Base-by-base conservation (phyloP, 1,284 basidiomycete species). In the Ustilago nuda region DNA sequence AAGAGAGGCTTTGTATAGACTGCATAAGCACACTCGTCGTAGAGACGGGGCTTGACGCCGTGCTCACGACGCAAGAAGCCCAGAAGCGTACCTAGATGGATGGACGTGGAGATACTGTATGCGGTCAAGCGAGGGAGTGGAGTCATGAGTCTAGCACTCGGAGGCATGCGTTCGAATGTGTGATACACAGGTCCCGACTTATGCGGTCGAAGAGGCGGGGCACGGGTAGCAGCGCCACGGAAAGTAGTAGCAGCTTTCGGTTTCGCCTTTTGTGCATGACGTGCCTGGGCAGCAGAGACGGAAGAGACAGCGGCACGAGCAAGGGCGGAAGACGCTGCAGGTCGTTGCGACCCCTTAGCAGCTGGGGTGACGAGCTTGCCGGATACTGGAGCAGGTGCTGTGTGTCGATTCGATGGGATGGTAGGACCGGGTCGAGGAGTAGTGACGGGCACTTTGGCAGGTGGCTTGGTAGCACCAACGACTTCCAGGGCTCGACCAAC, bases 1-100 rank as follows among this genome's bases (percentile, higher is more conserved):
- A 98, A 89, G 0, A 98, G 88, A 0, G 95, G 95, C 1, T 96
- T 89, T 83, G 94, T 93, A 82, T 98, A 98, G 87, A 95, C 93
- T 56, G 92, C 93, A 87, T 95, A 98, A 73, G 94, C 88, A 3
- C 94, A 95, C 86, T 98, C 95, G 84, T 98, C 95, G 82, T 94
- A 98, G 1, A 94, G 90, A 63, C 95, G 89, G 0, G 95, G 94
- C 1, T 90, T 89, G 11, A 96, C 94, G 60, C 95, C 95, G 84
- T 98, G 95, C 84, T 98, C 95, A 60, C 95, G 88, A 86, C 95
- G 95, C 84, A 97, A 85, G 82, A 95, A 97, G 7, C 81, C 84
- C 12, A 84, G 79, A 36, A 84, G 70, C 4, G 84, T 82, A 35
- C 78, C 81, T 23, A 85, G 65, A 43, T 84, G 81, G 46, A 84